These are phyloP conservation scores for Hypoxylon sp. DNA, from an alignment of 2,329 filamentous ascomycete species.

Conservation along the genomic window DNA sequence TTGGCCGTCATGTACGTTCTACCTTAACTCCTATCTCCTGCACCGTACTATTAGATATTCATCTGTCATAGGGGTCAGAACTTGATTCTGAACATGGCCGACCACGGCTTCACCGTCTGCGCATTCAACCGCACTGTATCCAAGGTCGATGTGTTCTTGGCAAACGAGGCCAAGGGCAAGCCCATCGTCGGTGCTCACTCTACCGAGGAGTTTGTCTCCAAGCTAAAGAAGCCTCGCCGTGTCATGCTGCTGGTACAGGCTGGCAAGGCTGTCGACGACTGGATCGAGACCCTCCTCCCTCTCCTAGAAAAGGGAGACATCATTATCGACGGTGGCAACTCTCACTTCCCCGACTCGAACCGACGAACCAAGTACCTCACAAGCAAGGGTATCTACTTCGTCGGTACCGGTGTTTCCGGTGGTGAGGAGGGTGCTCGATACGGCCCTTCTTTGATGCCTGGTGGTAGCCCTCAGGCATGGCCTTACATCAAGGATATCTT, in stretches of 20 bases:
- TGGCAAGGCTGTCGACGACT: constrained; percentile 97
- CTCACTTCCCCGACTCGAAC: constrained; percentile 99
- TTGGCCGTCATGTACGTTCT: constrained; percentile 85
- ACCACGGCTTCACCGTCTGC: constrained; percentile 95
- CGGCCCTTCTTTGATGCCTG: constrained; percentile 97
- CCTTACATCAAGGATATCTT: constrained; percentile 99
- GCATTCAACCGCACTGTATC: constrained; percentile 98
- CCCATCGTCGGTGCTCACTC: constrained; percentile 93
- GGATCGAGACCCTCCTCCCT: constrained; percentile 94
- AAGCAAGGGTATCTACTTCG: constrained; percentile 91
- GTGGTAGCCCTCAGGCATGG: constrained; percentile 98
- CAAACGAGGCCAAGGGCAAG: constrained; percentile 95
- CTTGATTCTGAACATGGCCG: constrained; percentile 90
- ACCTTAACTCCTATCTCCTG: constrained; percentile 25
- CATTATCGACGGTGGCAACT: constrained; percentile 99
- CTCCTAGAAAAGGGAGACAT: constrained; percentile 90
- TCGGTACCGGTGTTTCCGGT: constrained; percentile 97
- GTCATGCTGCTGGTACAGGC: constrained; percentile 99
- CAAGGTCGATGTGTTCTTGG: constrained; percentile 96
- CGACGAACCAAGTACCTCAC: constrained; percentile 92
- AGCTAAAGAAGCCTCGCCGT: constrained; percentile 96
- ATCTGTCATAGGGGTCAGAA: constrained; percentile 75
- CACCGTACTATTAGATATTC: constrained; percentile 36
- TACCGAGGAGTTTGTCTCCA: constrained; percentile 93
- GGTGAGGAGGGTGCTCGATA: constrained; percentile 99